Evolutionary conservation across 148 eudicot genomes (phyloP), one percentile per base, ranked within the genome.

Genomic region (Rhododendron ovatum): DNA sequence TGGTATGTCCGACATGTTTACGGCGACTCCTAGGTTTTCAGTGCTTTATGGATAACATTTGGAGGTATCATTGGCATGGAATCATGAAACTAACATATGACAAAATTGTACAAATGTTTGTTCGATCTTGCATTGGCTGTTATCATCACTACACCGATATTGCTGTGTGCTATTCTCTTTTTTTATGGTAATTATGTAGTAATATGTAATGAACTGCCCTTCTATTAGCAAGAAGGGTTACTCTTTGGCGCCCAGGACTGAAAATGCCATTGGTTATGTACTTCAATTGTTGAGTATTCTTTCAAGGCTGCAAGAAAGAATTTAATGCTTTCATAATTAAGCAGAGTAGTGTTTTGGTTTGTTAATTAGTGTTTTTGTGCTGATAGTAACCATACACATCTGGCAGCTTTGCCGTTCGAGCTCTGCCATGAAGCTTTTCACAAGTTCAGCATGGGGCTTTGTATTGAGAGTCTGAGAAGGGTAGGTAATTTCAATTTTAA

Each of bases 401-500:
- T 86, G 53, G 57, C 94, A 93, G 99, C 45, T 20, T 47, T 87
- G 79, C 79, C 84, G 78, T 80, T 87, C 85, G 10, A 90, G 96
- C 86, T 67, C 89, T 61, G 86, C 84, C 48, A 88, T 91, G 67
- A 87, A 90, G 88, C 90, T 87, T 82, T 89, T 95, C 30, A 91
- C 95, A 45, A 86, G 89, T 82, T 85, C 92, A 83, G 80, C 91
- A 77, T 96, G 99, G 99, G 76, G 84, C 83, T 87, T 89, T 82
- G 91, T 92, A 50, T 87, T 90, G 48, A 47, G 3, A 50, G 53
- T 50, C 7, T 50, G 75, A 76, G 69, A 86, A 91, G 98, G 93
- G 98, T 94, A 89, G 61, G 88, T 80, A 67, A 47, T 86, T 73
- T 17, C 28, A 63, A 41, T 86, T 78, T 57, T 57, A 57, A 17